Base-by-base conservation (phyloP, 2,329 filamentous ascomycete genomes). In the Fusarium sp. region DNA sequence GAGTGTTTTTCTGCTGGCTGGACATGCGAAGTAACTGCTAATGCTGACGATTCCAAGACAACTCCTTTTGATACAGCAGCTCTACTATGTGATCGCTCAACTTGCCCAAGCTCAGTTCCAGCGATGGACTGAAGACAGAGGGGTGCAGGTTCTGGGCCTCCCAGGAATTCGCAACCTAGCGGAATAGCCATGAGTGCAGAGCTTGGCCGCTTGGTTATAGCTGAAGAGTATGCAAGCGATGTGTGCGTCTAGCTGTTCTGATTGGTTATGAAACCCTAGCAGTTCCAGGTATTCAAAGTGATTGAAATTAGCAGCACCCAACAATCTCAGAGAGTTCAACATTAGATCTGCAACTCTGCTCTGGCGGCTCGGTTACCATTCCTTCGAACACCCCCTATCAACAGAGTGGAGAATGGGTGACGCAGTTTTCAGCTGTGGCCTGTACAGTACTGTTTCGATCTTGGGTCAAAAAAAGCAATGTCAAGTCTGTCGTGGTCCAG, bases 261-360 rank as follows among this genome's bases (percentile, higher is more conserved):
- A 66, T 74, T 69, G 60, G 71, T 38, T 32, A 49, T 33, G n/a
- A 46, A 53, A 28, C 60, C 57, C 33, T 69, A 42, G 30, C 32
- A 43, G 35, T 47, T 64, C 40, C 37, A 71, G 46, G 30, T 54
- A 30, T 50, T 21, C 42, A 40, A 60, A 59, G 33, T 40, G 43
- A 47, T 40, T 52, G 33, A 42, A 40, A 40, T 49, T n/a, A n/a
- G 33, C 35, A 35, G 54, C 47, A 47, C 53, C 43, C 62, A 71
- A 38, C 50, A 47, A 66, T 69, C 62, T 44, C 64, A 32, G 47
- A 60, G 59, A 47, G 58, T 50, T 63, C 49, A 47, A 67, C 60
- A 66, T 71, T 68, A 60, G 76, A 77, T 75, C 71, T 69, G 62
- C 68, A 77, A 60, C 43, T 53, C n/a, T 32, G 54, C n/a, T 73